Evolutionary conservation across 2,329 filamentous ascomycete genomes (phyloP).

Genomic region (Apiospora pterosperma): DNA sequence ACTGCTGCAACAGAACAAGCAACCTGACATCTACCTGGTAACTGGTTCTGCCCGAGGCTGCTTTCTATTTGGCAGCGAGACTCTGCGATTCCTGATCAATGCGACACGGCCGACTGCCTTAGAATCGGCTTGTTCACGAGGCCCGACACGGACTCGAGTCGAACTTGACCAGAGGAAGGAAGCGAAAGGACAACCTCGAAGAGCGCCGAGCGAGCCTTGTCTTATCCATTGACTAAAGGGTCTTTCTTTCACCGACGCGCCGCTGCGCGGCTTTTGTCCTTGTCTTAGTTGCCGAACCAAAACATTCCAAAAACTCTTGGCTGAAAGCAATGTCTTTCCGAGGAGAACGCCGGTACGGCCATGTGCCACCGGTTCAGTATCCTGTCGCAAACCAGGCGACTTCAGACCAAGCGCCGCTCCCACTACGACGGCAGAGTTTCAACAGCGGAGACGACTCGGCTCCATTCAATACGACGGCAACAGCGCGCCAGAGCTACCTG

Average conservation of each 20-base stretch:
- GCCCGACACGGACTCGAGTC: background rate
- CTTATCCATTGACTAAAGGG: background rate
- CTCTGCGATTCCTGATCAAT: background rate
- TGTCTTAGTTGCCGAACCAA: background rate
- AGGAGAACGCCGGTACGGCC: conserved; percentile 61
- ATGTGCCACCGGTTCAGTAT: conserved; percentile 64
- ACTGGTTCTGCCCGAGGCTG: background rate
- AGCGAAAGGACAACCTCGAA: background rate
- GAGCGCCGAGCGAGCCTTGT: background rate
- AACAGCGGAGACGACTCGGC: conserved; percentile 70
- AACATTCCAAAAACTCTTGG: background rate
- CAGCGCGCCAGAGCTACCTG: conserved; percentile 26
- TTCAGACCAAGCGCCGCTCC: conserved; percentile 35
- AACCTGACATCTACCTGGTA: background rate
- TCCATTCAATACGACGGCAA: conserved; percentile 39
- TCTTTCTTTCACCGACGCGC: background rate
- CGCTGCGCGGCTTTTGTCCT: background rate
- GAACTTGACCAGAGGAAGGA: background rate
- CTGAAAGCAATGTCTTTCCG: conserved; percentile 55
- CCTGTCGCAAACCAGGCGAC: conserved; percentile 42
- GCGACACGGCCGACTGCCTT: background rate
- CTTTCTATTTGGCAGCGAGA: background rate
- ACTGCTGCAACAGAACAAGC: background rate
- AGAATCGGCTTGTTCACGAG: background rate
- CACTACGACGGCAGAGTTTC: conserved; percentile 64